Evolutionary conservation across 768 basidiomycete species (phyloP).

Genomic region (Floccularia luteovirens): DNA sequence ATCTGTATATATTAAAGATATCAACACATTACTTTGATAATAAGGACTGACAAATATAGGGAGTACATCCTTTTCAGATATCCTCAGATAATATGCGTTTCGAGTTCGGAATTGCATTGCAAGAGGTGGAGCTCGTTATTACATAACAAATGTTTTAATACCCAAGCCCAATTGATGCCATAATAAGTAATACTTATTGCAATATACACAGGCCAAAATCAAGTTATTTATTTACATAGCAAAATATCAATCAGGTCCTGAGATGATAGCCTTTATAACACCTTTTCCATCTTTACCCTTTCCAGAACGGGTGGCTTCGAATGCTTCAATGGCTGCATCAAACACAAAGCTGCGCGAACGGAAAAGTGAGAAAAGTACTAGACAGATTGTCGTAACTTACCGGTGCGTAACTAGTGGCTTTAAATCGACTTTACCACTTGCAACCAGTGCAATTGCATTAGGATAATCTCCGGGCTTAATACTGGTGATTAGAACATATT

Average conservation of each 20-base stretch:
- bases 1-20: conserved; percentile 4
- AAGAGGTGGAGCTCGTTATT: not conserved
- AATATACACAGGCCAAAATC: too few relatives aligned
- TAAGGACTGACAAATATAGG: conserved; percentile 61
- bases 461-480: conserved; percentile 76
- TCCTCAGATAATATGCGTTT: conserved; percentile 10
- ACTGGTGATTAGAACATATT: conserved; percentile 1
- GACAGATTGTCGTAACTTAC: conserved; percentile 24
- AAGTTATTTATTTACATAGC: too few relatives aligned
- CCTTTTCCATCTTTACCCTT: conserved; percentile 82
- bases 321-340: conserved; percentile 70
- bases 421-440: conserved; percentile 77
- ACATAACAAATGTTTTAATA: not conserved
- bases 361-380: too few relatives aligned
- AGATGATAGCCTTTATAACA: conserved; percentile 87
- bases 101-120: not conserved
- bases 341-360: conserved; percentile 55
- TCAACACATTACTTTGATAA: not conserved
- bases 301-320: conserved; percentile 72
- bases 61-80: conserved; percentile 65
- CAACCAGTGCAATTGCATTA: conserved; percentile 77
- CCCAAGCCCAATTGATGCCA: too few relatives aligned
- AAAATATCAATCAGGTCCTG: conserved; percentile 75
- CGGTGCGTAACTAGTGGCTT: conserved; percentile 87
- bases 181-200: too few relatives aligned